Base-by-base conservation (phyloP, 495 filamentous ascomycete genomes). In the Penicillium longicatenatum region DNA sequence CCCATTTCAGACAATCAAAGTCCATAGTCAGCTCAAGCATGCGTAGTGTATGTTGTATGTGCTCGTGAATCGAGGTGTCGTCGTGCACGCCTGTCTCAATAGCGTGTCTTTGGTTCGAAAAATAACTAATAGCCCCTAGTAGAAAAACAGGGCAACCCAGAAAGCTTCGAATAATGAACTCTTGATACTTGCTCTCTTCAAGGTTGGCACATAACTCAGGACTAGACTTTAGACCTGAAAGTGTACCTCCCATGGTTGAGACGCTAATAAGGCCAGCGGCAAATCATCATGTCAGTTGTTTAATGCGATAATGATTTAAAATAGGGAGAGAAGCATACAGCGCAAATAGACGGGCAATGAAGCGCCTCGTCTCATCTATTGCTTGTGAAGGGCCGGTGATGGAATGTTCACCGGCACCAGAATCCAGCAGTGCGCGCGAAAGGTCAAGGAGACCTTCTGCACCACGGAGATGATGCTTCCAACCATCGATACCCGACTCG, bases 381-480 rank as follows among this genome's bases (percentile, higher is more conserved):
- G 19, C 14, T 7, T 17, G 6, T 9, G 8, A 1, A 43, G 39
- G 2, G 10, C 56, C 58, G 29, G 52, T 51, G 21, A 47, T 54
- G 7, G 54, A 16, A 49, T 66, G 29, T 12, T 61, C 37, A 49
- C 61, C 42, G 60, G 61, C 22, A 53, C 64, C 55, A 58, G 49
- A 17, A 1, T 48, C 53, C 7, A 55, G 41, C 19, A 55, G 47
- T 19, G 43, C 37, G 10, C 37, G 33, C 29, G 52, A 53, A 14
- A 63, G 53, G 29, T 61, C 59, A 47, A 83, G 73, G 1, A 84
- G 63, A 21, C 60, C 68, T 31, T 74, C 73, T 6, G 79, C 79
- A 3, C 75, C 79, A 52, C 78, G 68, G 46, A 84, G 70, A 60
- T 85, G 83, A 50, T 69, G 65, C 26, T 79, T 77, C 83, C 83